Evolutionary conservation across 2,329 filamentous ascomycete species (phyloP).

Genomic region (Zymoseptoria passerinii): DNA sequence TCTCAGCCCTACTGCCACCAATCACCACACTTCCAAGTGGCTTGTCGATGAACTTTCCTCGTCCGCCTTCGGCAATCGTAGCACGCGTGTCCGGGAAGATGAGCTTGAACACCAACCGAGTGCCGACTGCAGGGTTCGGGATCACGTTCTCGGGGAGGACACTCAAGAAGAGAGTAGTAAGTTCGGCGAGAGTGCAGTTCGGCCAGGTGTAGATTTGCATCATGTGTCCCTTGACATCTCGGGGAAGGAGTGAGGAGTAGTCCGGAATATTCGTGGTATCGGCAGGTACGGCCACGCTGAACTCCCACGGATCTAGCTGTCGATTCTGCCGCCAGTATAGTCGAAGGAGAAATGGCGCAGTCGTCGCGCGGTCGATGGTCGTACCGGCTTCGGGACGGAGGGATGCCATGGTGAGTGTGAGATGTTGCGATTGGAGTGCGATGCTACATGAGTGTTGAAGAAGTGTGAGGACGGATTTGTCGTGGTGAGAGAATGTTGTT

Average conservation of each 20-base stretch:
- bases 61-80: conserved; percentile 34
- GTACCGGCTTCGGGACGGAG: conserved; percentile 28
- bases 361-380: conserved; percentile 59
- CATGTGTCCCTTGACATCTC: conserved; percentile 23
- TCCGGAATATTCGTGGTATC: conserved; percentile 23
- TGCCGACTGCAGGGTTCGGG: conserved; percentile 67
- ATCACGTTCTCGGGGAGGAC: conserved; percentile 57
- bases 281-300: conserved; percentile 44
- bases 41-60: conserved; percentile 62
- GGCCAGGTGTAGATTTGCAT: conserved; percentile 82
- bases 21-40: conserved; percentile 79
- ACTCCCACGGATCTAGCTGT: conserved; percentile 70
- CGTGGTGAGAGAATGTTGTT: neutral
- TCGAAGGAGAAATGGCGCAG: conserved; percentile 74
- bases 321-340: conserved; percentile 70
- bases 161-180: conserved; percentile 66
- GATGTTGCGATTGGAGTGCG: neutral
- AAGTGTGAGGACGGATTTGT: neutral
- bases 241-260: conserved; percentile 52
- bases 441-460: conserved; percentile 2
- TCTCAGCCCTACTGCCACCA: conserved; percentile 36
- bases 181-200: conserved; percentile 69
- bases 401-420: conserved; percentile 20
- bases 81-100: conserved; percentile 67
- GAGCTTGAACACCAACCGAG: conserved; percentile 77